Evolutionary conservation across 2,329 filamentous ascomycete genomes (phyloP), one percentile per base, ranked within the genome.

Genomic region (Pseudogymnoascus destructans): DNA sequence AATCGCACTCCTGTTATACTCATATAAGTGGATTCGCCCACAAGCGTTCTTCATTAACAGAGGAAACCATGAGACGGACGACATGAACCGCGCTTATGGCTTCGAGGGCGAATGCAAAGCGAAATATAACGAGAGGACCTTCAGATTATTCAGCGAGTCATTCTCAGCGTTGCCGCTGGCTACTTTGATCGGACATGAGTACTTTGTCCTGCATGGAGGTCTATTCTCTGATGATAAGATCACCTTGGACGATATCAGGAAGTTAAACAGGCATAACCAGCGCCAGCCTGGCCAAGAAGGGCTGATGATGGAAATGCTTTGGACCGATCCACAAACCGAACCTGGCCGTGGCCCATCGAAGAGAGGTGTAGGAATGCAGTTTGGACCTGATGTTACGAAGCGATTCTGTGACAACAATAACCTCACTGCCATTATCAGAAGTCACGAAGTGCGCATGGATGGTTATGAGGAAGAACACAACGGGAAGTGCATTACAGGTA

Each of bases 301-400:
- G 11, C 75, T 98, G 66, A 98, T 98, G 93, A 98, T 98, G 93
- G 93, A 98, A 74, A 98, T 98, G 93, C 80, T 98, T 52, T 98
- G 93, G 93, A 97, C 93, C 0, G 93, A 98, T 70, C 93, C 93
- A 2, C 93, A 98, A 71, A 79, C 87, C 0, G 79, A 84, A 65
- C 84, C 87, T 25, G 93, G 93, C 57, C 84, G 93, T 65, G 89
- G 91, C 7, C 93, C 93, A 46, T 95, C 90, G 77, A 98, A 98
- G 78, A 83, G 93, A 70, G 93, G 93, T 64, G 92, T 98, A 17
- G 93, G 93, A 57, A 81, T 97, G 73, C 91, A 97, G 70, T 98
- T 98, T 66, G 93, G 93, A 0, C 93, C 93, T 0, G 93, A 98
- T 70, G 84, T 98, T 60, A 98, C 93, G 19, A 95, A 95, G 76